Percentiles rank a stretch among this genome's conserved stretches.
These are phyloP conservation scores for Bacidia rubella DNA, from an alignment of 495 filamentous ascomycete species.

Conservation along the genomic window DNA sequence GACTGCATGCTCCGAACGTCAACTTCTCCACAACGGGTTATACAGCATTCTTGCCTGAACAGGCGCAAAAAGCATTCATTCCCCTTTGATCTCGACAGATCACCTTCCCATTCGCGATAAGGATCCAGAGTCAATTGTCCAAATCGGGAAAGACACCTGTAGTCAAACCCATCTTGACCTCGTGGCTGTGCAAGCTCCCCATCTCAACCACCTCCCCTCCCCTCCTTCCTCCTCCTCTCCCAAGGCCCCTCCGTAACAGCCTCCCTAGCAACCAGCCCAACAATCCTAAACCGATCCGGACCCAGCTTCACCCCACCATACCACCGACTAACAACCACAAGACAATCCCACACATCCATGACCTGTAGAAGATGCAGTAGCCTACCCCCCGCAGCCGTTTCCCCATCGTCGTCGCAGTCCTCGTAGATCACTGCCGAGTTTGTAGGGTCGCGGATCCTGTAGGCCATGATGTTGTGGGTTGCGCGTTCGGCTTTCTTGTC, in stretches of 20 bases:
- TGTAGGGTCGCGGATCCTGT: constrained; percentile 33
- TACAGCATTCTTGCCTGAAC: too few species aligned
- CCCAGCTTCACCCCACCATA: constrained; percentile 84
- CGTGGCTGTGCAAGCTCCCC: not conserved
- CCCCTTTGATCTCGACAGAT: too few species aligned
- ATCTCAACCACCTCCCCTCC: not conserved
- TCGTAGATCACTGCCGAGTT: constrained; percentile 48
- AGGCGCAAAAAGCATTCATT: too few species aligned
- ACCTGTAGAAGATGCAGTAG: constrained; percentile 81
- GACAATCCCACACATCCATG: constrained; percentile 84
- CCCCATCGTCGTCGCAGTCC: constrained; percentile 92
- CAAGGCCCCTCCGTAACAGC: constrained; percentile 36
- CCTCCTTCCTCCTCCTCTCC: not conserved
- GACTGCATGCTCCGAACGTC: too few species aligned
- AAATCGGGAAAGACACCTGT: too few species aligned
- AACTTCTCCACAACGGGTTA: too few species aligned
- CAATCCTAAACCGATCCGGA: constrained; percentile 76
- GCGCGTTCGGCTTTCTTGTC: constrained; percentile 75
- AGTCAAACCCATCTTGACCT: too few species aligned
- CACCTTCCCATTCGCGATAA: too few species aligned
- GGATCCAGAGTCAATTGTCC: too few species aligned
- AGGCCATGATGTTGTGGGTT: constrained; percentile 80
- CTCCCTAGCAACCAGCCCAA: constrained; percentile 75
- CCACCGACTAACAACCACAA: constrained; percentile 93
- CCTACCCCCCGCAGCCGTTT: constrained; percentile 81